phyloP scores from a whole-genome alignment of 306 rosid species.

The Begonia peltatifolia region DNA sequence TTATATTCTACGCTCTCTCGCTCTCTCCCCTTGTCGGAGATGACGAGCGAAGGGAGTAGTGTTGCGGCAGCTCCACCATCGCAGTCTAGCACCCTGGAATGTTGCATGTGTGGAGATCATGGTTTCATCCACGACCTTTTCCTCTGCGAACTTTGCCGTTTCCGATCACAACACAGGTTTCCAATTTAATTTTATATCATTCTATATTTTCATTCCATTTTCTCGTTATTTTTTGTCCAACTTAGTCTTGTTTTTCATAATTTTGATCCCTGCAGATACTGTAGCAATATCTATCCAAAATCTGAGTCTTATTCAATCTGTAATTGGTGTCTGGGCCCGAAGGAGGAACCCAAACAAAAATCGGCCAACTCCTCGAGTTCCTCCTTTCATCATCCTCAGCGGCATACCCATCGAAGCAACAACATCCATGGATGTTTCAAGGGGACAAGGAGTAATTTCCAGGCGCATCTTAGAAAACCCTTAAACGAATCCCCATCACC shows the following conservation, averaged over 20 bases:
- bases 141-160: conserved; percentile 66
- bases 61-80: conserved; percentile 12
- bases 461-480: conserved; percentile 11
- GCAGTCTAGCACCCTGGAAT: conserved; percentile 29
- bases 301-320: conserved; percentile 40
- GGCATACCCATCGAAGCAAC: background rate
- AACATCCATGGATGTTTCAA: no score
- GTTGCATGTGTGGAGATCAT: conserved; percentile 95
- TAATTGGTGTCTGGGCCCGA: conserved; percentile 78
- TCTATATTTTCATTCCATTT: no score
- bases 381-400: conserved; percentile 28
- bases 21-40: background rate
- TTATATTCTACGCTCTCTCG: background rate
- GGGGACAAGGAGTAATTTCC: background rate
- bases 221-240: no score
- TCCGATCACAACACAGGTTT: conserved; percentile 94
- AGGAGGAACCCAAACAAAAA: conserved; percentile 37
- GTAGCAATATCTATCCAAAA: conserved; percentile 75
- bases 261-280: conserved; percentile 33
- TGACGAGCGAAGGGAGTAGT: conserved; percentile 11
- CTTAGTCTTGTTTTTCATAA: background rate
- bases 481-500: conserved; percentile 47
- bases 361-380: conserved; percentile 73
- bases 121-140: conserved; percentile 84
- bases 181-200: no score